Evolutionary conservation across 768 basidiomycete genomes (phyloP).

Genomic region (Kwoniella shandongensis): DNA sequence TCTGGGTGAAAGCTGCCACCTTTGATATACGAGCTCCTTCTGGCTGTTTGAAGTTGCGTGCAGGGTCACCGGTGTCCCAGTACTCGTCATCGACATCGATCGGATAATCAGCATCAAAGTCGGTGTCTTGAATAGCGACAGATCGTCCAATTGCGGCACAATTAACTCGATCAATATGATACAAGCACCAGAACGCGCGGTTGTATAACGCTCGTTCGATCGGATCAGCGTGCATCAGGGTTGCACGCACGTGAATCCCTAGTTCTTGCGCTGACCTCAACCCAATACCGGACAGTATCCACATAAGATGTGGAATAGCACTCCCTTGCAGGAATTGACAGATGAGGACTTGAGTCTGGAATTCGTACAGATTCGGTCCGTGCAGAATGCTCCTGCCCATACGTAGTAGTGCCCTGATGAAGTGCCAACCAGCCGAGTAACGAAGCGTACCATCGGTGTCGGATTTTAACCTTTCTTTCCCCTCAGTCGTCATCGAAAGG

Average conservation of each 20-base stretch:
- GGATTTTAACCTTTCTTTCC: slow-evolving; percentile 26
- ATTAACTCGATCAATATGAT: slow-evolving; percentile 52
- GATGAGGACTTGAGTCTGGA: slow-evolving; percentile 63
- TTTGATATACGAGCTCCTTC: slow-evolving; percentile 49
- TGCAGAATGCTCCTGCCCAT: slow-evolving; percentile 63
- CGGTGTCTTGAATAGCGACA: slow-evolving; percentile 66
- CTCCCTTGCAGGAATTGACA: slow-evolving; percentile 47
- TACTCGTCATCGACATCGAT: slow-evolving; percentile 79
- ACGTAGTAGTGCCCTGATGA: slow-evolving; percentile 66
- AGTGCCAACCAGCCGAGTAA: slow-evolving; percentile 53
- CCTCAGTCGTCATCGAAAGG: slow-evolving; percentile 37
- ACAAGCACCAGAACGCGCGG: slow-evolving; percentile 68
- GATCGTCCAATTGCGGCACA: slow-evolving; percentile 64
- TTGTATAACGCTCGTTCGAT: slow-evolving; percentile 73
- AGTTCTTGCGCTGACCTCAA: slow-evolving; percentile 73
- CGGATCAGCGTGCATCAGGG: slow-evolving; percentile 44
- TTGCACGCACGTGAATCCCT: slow-evolving; percentile 67
- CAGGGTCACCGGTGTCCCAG: slow-evolving; percentile 64
- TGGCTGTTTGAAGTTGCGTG: slow-evolving; percentile 67
- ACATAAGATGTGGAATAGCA: slow-evolving; percentile 53
- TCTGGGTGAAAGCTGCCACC: slow-evolving; percentile 62
- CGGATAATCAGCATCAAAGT: slow-evolving; percentile 71
- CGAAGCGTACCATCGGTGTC: slow-evolving; percentile 35
- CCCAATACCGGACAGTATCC: slow-evolving; percentile 68
- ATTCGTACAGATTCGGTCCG: slow-evolving; percentile 64